These are phyloP conservation scores for Claviceps sorghi DNA, from an alignment of 2,329 filamentous ascomycete genomes.

Conservation along the genomic window DNA sequence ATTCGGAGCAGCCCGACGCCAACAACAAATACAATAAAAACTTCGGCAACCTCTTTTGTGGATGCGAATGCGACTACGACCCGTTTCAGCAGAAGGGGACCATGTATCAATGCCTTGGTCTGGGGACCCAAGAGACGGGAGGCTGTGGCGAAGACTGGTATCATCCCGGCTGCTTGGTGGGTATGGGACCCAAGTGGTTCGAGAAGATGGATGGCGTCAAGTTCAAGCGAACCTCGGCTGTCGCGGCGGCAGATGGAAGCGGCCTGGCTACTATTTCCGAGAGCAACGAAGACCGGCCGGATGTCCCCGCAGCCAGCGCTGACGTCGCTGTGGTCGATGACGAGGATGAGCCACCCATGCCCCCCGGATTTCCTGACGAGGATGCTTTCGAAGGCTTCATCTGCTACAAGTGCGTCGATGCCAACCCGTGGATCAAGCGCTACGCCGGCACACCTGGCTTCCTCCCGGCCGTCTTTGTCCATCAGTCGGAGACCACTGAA, in stretches of 20 bases:
- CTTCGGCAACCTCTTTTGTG: constrained; percentile 84
- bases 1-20: constrained; percentile 55
- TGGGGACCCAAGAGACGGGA: constrained; percentile 65
- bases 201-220: constrained; percentile 34
- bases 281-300: constrained; percentile 23
- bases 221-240: constrained; percentile 16
- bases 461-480: constrained; percentile 51
- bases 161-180: constrained; percentile 83
- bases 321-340: constrained; percentile 26
- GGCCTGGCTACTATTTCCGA: constrained; percentile 36
- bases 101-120: constrained; percentile 92
- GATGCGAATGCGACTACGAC: constrained; percentile 77
- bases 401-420: constrained; percentile 85
- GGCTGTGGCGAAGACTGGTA: constrained; percentile 98
- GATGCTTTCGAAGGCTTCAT: constrained; percentile 82
- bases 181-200: constrained; percentile 59
- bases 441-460: constrained; percentile 76
- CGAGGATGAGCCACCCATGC: constrained; percentile 52
- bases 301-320: constrained; percentile 7
- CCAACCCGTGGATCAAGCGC: constrained; percentile 79
- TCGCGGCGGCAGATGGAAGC: constrained; percentile 6
- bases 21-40: constrained; percentile 93
- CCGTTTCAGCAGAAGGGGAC: constrained; percentile 81
- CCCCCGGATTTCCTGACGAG: constrained; percentile 75
- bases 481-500: constrained; percentile 7